Evolutionary conservation across 2,329 filamentous ascomycete species (phyloP), one percentile per base, ranked within the genome.

Genomic region (Curvularia spicifera): DNA sequence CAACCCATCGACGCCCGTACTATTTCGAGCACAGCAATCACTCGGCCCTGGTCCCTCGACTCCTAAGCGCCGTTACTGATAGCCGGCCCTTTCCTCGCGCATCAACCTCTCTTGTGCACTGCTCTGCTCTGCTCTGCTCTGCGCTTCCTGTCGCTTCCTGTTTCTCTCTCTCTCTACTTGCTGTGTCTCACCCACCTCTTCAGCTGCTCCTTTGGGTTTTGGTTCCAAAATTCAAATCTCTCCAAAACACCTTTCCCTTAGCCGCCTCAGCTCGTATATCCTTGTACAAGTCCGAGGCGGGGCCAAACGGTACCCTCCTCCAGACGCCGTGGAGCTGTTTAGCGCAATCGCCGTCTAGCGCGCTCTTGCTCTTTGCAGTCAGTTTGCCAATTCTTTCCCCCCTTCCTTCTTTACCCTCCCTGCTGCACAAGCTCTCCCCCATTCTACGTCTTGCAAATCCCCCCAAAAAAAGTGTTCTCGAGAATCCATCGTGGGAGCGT

Each of bases 11-110:
- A 61, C 40, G 51, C 63, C 56, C 66, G 42, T 70, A 67, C 74
- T 76, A 74, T 76, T 76, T 73, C 75, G 66, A 75, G 70, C 69
- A 67, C 35, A 63, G 65, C 68, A 71, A 71, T n/a, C 35, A 6
- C 68, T 70, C 59, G 69, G 43, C 65, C 57, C 40, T 40, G 67
- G 66, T 60, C 69, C 64, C 61, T 61, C 15, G 33, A 37, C 35
- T 37, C 59, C 62, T 77, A 77, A 77, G 74, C 74, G 74, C 74
- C 73, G 61, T 63, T 67, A 62, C 68, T 76, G 71, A 77, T 75
- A 73, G 70, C 72, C 67, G 58, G 62, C 58, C 63, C 52, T 62
- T 51, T 66, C 70, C 71, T 69, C 65, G 67, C 68, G 67, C 72
- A 66, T 70, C 67, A 65, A 56, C 61, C 66, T n/a, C 15, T n/a